Evolutionary conservation across 2,329 filamentous ascomycete genomes (phyloP).

Genomic region (Calonectria hawksworthii): DNA sequence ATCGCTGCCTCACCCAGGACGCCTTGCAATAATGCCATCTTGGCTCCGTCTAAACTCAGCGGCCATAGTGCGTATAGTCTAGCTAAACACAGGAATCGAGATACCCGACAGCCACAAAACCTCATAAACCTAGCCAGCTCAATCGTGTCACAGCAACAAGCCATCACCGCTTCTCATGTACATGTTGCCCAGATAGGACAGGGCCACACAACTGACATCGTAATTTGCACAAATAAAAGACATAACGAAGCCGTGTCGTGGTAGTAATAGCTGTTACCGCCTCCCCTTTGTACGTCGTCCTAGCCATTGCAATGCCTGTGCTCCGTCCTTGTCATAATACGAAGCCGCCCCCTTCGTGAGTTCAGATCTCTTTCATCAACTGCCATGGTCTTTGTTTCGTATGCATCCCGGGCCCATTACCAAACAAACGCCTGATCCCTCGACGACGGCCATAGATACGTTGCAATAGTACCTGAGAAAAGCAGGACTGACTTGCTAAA

Average conservation of each 20-base stretch:
- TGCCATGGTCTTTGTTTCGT: conserved; percentile 20
- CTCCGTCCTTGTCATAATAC: conserved; percentile 17
- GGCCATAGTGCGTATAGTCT: background rate
- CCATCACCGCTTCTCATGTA: background rate
- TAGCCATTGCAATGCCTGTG: conserved; percentile 22
- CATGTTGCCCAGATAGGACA: background rate
- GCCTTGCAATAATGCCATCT: background rate
- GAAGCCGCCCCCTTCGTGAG: conserved; percentile 14
- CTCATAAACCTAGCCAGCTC: background rate
- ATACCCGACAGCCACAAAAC: background rate
- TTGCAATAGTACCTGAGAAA: conserved; percentile 20
- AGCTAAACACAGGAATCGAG: background rate
- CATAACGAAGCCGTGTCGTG: conserved; percentile 19
- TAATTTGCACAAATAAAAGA: conserved; percentile 19
- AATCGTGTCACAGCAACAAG: background rate
- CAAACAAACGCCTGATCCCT: conserved; percentile 26
- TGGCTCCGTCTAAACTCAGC: background rate
- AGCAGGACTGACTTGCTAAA: conserved; percentile 28
- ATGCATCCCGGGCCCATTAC: conserved; percentile 25
- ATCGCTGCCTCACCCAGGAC: background rate
- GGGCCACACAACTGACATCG: conserved; percentile 5
- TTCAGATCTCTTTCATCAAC: conserved; percentile 26
- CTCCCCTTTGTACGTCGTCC: conserved; percentile 18
- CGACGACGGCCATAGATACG: conserved; percentile 30
- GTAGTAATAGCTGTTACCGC: conserved; percentile 7